Evolutionary conservation across 164 flowering plant species (phyloP).

Genomic region (Piper longum): DNA sequence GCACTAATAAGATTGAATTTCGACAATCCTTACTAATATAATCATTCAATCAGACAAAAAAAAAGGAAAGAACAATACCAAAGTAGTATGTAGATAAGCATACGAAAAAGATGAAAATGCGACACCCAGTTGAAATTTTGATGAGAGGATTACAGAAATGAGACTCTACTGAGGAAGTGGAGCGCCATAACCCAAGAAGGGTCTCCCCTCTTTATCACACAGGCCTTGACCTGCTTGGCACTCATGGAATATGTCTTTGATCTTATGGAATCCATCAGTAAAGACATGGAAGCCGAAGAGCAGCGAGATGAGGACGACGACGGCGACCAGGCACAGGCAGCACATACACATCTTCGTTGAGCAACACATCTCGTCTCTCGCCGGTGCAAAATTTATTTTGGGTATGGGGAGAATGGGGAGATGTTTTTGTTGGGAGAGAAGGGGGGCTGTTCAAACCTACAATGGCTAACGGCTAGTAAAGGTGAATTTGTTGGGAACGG

Average conservation of each 20-base stretch:
- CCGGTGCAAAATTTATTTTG: neutral
- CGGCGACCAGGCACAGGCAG: conserved; percentile 38
- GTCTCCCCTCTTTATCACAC: conserved; percentile 20
- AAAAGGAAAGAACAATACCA: too few species aligned
- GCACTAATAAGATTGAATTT: too few species aligned
- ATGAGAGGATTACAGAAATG: neutral
- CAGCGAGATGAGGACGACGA: conserved; percentile 52
- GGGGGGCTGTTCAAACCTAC: neutral
- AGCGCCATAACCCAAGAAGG: conserved; percentile 28
- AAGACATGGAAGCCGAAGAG: conserved; percentile 79
- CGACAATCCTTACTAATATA: too few species aligned
- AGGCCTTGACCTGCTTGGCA: conserved; percentile 5
- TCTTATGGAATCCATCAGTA: conserved; percentile 60
- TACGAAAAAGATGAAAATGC: neutral
- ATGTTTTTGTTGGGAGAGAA: neutral
- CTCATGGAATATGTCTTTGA: conserved; percentile 30
- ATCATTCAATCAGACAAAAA: too few species aligned
- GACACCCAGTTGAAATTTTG: neutral
- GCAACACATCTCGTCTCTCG: conserved; percentile 42
- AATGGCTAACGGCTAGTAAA: neutral
- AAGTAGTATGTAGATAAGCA: too few species aligned
- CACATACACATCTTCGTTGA: conserved; percentile 48
- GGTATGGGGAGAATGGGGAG: too few species aligned
- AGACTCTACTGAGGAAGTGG: conserved; percentile 21
- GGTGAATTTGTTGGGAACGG: neutral